Evolutionary conservation across 345 rosid genomes (phyloP), one percentile per base, ranked within the genome.

Genomic region (Draba incana): DNA sequence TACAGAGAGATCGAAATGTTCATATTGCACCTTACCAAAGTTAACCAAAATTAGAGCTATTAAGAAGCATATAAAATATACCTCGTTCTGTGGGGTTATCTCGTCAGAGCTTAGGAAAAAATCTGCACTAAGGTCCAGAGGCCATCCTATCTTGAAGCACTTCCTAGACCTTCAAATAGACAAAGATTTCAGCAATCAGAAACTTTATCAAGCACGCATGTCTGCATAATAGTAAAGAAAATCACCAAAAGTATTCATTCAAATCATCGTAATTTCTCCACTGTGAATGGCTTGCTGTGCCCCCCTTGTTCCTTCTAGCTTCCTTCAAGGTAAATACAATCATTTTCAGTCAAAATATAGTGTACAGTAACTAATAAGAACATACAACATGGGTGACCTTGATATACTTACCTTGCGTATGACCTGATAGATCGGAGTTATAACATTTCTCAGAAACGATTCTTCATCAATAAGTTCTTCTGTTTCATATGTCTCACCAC

Each of bases 251-350:
- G 81, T 89, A 94, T 83, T 94, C 99, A 63, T 94, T 94, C 69
- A 94, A 44, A 77, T 94, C 99, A 77, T 94, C 99, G 57, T 94
- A 94, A 64, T 94, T 94, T 81, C 99, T 91, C 99, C 98, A 91
- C 74, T 62, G 86, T 52, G 99, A 89, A 84, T 91, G 98, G 78
- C 99, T 94, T 59, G 88, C 92, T 70, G 76, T 89, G 67, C 99
- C 98, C 5, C 81, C 84, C 63, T 79, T 76, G 80, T 86, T 94
- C 83, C 87, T 89, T 76, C 66, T 80, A 38, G 82, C 89, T 84
- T 94, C 98, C 99, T 94, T 75, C 79, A 77, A 59, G 60, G 69
- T 15, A 62, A 79, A 71, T 62, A 72, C 38, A 81, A 73, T 54
- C 46, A 54, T 37, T 68, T 74, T 68, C 42, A 53, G 47, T 54